phyloP scores from a whole-genome alignment of 2,329 filamentous ascomycete species.

The Aspergillus novofumigatus region DNA sequence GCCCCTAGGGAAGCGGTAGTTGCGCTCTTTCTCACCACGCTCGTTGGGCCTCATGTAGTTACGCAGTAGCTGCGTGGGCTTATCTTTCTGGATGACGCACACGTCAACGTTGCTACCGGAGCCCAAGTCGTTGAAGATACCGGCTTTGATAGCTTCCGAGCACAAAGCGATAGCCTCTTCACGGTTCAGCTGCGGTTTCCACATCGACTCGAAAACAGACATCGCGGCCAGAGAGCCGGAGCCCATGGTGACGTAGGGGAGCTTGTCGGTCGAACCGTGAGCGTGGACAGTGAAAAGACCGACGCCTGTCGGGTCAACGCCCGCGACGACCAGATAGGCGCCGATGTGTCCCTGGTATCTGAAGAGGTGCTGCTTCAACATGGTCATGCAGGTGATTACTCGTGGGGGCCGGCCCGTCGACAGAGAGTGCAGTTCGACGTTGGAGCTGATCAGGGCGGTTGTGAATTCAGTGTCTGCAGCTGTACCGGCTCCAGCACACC shows the following conservation, averaged over 20 bases:
- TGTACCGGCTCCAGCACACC: slow-evolving; percentile 97
- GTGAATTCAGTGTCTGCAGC: slow-evolving; percentile 99
- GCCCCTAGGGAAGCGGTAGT: slow-evolving; percentile 83
- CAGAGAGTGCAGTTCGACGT: slow-evolving; percentile 94
- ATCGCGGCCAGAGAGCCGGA: slow-evolving; percentile 94
- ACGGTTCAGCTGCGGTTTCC: slow-evolving; percentile 72
- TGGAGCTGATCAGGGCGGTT: slow-evolving; percentile 95
- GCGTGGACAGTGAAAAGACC: slow-evolving; percentile 98
- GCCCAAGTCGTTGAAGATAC: slow-evolving; percentile 98
- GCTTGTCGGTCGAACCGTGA: slow-evolving; percentile 96
- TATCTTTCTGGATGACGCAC: slow-evolving; percentile 89
- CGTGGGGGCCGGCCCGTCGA: slow-evolving; percentile 94
- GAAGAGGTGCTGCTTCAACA: slow-evolving; percentile 99
- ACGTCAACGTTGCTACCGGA: slow-evolving; percentile 98
- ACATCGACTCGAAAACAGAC: slow-evolving; percentile 95
- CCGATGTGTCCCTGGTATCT: slow-evolving; percentile 96
- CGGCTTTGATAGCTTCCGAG: slow-evolving; percentile 83
- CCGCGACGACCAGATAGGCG: slow-evolving; percentile 94
- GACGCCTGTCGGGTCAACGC: slow-evolving; percentile 89
- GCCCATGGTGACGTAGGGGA: slow-evolving; percentile 99
- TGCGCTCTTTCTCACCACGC: slow-evolving; percentile 84
- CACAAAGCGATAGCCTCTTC: slow-evolving; percentile 80
- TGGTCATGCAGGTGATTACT: slow-evolving; percentile 98
- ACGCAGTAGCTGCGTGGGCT: slow-evolving; percentile 80
- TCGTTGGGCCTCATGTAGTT: slow-evolving; percentile 93